These are phyloP conservation scores for Pyrus betulifolia DNA, from an alignment of 306 rosid genomes.

Conservation along the genomic window DNA sequence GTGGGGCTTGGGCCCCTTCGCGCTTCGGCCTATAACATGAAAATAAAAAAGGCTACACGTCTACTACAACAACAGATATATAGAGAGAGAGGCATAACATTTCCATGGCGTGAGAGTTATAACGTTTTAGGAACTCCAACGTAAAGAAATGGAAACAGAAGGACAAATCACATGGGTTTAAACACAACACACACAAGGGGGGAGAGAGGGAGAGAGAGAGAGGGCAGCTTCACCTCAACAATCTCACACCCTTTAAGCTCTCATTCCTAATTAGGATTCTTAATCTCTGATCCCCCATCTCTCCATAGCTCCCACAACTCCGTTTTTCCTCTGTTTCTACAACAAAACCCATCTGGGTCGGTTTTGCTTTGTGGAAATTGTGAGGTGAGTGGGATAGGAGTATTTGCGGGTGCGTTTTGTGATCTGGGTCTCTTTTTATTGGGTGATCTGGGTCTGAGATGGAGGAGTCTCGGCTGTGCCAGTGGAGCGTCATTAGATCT, in stretches of 20 bases:
- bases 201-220: neutral
- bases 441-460: constrained; percentile 34
- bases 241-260: neutral
- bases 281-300: neutral
- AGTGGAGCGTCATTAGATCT: constrained; percentile 78
- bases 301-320: neutral
- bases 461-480: constrained; percentile 65
- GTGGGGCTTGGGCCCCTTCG: neutral
- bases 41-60: no score
- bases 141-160: neutral
- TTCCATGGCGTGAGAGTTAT: constrained; percentile 27
- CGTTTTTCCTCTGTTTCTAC: neutral
- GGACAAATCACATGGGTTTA: constrained; percentile 23
- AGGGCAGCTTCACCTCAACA: neutral
- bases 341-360: neutral
- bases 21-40: neutral
- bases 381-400: neutral
- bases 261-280: constrained; percentile 1
- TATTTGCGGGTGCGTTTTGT: neutral
- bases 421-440: constrained; percentile 10
- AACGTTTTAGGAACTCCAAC: constrained; percentile 1
- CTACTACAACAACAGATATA: no score
- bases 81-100: neutral
- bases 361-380: neutral
- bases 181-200: neutral